A percentile compares a stretch with the other conserved stretches of the same genome.
These are phyloP conservation scores for Populus ilicifolia DNA, from an alignment of 345 rosid genomes.

Conservation along the genomic window DNA sequence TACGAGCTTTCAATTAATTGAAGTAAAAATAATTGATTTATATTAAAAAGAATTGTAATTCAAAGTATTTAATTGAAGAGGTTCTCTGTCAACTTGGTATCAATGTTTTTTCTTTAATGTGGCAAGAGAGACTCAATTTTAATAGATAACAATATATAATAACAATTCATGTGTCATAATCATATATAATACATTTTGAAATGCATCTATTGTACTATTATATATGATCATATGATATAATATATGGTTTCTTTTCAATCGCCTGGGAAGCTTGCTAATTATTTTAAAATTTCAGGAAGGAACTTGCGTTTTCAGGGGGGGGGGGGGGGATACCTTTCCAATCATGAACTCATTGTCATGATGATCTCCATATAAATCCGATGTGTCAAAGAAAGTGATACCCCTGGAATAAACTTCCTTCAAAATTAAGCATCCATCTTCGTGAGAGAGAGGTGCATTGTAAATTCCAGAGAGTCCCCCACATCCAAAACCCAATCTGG, in stretches of 20 bases:
- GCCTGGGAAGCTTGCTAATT: neutral
- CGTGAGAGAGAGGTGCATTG: constrained; percentile 46
- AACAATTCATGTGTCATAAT: too few species aligned
- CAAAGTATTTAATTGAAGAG: too few species aligned
- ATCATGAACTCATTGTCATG: constrained; percentile 48
- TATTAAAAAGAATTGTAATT: too few species aligned
- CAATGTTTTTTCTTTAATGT: too few species aligned
- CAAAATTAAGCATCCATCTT: constrained; percentile 38
- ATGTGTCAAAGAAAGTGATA: constrained; percentile 48
- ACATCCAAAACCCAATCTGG: constrained; percentile 51
- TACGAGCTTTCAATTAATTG: too few species aligned
- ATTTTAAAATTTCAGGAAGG: neutral
- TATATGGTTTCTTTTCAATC: neutral
- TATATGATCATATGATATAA: too few species aligned
- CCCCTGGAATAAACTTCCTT: constrained; percentile 37
- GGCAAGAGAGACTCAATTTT: too few species aligned
- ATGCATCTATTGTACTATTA: too few species aligned
- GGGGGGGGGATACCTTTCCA: constrained; percentile 34
- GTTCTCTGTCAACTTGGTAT: too few species aligned
- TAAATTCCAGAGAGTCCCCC: constrained; percentile 39
- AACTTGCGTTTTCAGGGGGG: neutral
- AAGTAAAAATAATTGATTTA: too few species aligned
- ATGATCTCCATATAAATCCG: constrained; percentile 39
- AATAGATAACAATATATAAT: too few species aligned
- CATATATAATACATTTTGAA: too few species aligned